A percentile compares a stretch with the other conserved stretches of the same genome.
Conservation (phyloP, 768 basidiomycete species). For the Russula olivacea region DNA sequence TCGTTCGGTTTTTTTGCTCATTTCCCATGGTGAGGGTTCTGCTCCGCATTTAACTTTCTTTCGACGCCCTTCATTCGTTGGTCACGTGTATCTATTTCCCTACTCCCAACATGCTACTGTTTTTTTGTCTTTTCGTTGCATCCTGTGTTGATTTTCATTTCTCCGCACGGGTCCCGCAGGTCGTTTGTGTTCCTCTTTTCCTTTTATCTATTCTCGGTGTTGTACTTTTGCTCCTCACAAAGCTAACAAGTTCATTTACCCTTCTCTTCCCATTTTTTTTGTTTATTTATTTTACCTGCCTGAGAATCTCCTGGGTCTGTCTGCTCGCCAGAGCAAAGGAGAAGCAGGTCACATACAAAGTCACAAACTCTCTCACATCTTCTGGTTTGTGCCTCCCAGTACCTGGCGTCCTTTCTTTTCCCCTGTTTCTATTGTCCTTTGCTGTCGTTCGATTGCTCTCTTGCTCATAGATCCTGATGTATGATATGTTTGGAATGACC, state of each 20-base stretch:
- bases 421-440: not conserved
- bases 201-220: not conserved
- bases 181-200: not conserved
- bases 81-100: constrained; percentile 4
- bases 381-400: not conserved
- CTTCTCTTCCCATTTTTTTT: not conserved
- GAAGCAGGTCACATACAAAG: constrained; percentile 1
- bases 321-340: not conserved
- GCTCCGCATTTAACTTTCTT: constrained; percentile 1
- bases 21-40: not conserved
- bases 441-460: constrained; percentile 12
- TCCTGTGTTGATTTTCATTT: not conserved
- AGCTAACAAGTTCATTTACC: constrained; percentile 1
- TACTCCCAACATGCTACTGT: constrained; percentile 1
- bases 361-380: no score
- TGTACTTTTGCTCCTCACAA: constrained; percentile 16
- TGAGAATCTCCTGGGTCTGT: not conserved
- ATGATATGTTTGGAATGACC: constrained; percentile 12
- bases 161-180: constrained; percentile 8
- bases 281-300: not conserved
- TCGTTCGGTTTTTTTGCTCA: not conserved
- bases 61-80: constrained; percentile 6
- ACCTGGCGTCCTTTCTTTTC: not conserved
- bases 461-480: constrained; percentile 18
- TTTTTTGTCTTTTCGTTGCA: not conserved